Conservation (phyloP, 2,329 filamentous ascomycete genomes). For the Lasiodiplodia hormozganensis region DNA sequence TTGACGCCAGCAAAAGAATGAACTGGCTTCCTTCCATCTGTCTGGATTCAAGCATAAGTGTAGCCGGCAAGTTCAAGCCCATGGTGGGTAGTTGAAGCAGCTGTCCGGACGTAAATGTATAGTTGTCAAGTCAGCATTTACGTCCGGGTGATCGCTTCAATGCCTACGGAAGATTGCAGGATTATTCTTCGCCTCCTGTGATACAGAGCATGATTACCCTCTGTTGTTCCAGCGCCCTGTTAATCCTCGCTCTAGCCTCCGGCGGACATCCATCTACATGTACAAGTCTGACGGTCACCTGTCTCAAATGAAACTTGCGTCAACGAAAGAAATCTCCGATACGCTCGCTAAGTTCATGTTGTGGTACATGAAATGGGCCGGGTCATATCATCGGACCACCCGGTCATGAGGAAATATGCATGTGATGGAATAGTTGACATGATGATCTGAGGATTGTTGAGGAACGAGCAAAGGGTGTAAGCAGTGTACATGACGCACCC, state of each 20-base stretch:
- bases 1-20: neutral
- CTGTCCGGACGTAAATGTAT: too few species aligned
- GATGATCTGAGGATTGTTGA: neutral
- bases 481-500: neutral
- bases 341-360: too few species aligned
- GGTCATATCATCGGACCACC: too few species aligned
- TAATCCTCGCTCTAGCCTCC: neutral
- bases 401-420: too few species aligned
- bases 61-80: too few species aligned
- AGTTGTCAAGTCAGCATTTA: too few species aligned
- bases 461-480: neutral
- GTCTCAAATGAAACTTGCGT: neutral
- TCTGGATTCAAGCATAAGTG: neutral
- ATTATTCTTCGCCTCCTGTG: neutral
- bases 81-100: too few species aligned
- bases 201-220: neutral
- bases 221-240: neutral
- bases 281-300: neutral
- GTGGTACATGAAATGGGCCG: too few species aligned
- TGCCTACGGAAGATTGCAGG: neutral
- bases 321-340: too few species aligned
- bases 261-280: neutral
- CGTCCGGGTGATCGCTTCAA: neutral
- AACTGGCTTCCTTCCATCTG: neutral
- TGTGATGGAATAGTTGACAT: too few species aligned